phyloP scores from a whole-genome alignment of 2,329 filamentous ascomycete genomes.

The Neofusicoccum laricinum region DNA sequence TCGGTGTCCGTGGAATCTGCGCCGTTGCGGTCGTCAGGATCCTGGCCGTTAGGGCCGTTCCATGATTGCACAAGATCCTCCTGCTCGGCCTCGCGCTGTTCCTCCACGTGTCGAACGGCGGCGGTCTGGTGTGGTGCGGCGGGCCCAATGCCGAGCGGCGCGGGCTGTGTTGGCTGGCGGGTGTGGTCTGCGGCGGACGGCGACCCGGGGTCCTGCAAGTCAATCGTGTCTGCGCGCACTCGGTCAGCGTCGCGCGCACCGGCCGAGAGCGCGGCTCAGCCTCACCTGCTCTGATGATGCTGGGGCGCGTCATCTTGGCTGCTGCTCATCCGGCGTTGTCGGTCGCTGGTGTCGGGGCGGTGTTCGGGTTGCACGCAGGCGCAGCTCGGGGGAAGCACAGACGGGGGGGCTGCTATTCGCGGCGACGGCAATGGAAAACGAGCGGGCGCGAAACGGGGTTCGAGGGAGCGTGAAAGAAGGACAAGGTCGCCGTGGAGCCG shows the following conservation, averaged over 20 bases:
- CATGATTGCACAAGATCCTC: conserved; percentile 55
- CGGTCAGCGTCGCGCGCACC: conserved; percentile 24
- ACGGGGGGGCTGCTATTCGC: not conserved
- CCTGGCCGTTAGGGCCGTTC: conserved; percentile 22
- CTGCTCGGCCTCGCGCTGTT: conserved; percentile 70
- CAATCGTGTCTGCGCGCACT: conserved; percentile 73
- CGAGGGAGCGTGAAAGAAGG: not conserved
- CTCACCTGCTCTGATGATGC: conserved; percentile 56
- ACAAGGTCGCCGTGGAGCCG: not conserved
- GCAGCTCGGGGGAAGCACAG: conserved; percentile 2
- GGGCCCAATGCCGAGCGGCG: conserved; percentile 51
- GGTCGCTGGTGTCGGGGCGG: not conserved
- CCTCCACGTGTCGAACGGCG: conserved; percentile 74
- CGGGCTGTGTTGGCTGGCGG: conserved; percentile 51
- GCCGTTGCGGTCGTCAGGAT: conserved; percentile 47
- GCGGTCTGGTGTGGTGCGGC: conserved; percentile 81
- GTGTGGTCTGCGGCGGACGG: conserved; percentile 83
- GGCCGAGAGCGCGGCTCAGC: not conserved
- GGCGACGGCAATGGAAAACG: not conserved
- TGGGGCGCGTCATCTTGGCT: conserved; percentile 51
- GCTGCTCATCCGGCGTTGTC: conserved; percentile 4
- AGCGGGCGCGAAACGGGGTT: not conserved
- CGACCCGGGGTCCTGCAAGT: conserved; percentile 79
- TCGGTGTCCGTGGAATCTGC: conserved; percentile 49
- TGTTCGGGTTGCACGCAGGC: conserved; percentile 9